Evolutionary conservation across 768 basidiomycete genomes (phyloP), one percentile per base, ranked within the genome.

Genomic region (Ephemerocybe angulata): DNA sequence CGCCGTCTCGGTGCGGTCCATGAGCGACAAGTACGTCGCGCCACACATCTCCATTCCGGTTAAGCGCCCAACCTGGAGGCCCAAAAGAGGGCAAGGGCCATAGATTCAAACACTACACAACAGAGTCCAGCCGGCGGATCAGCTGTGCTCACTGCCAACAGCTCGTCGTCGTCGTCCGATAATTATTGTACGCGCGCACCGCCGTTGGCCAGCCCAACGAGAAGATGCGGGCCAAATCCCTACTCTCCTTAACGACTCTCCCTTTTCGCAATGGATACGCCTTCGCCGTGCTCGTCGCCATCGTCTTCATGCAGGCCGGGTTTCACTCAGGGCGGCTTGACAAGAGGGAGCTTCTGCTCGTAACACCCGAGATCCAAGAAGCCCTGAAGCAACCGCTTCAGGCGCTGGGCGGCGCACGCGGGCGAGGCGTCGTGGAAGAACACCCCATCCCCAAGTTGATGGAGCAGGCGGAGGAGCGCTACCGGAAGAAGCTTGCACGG

Each of bases 361-460:
- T 41, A 17, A 30, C 50, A 10, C n/a, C 22, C 19, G 21, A 41
- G 12, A 29, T 21, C 21, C 47, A 40, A 42, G 55, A 42, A 24
- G 5, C 27, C 28, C 40, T 55, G 17, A 29, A 52, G 27, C 27
- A 43, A 11, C 56, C 19, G 10, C 47, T 42, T 13, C 17, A 47
- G 33, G 27, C 51, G 19, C 40, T 48, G n/a, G 15, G 50, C 35
- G 51, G 22, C 24, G 25, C 55, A 46, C 47, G 25, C 42, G 22
- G 31, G 31, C 47, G 46, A 25, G 54, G 46, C 33, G 50, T 50
- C 8, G 29, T 37, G 7, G 46, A 48, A 29, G 44, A 65, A 21
- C 90, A 96, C 66, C 93, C 93, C 2, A 94, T 95, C 56, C 76
- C 89, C 1, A 76, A 73, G 27, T 80, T 94, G 58, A 86, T 95